Conservation (phyloP, 108 stramenopile genomes). For the Nitzschia sp. region DNA sequence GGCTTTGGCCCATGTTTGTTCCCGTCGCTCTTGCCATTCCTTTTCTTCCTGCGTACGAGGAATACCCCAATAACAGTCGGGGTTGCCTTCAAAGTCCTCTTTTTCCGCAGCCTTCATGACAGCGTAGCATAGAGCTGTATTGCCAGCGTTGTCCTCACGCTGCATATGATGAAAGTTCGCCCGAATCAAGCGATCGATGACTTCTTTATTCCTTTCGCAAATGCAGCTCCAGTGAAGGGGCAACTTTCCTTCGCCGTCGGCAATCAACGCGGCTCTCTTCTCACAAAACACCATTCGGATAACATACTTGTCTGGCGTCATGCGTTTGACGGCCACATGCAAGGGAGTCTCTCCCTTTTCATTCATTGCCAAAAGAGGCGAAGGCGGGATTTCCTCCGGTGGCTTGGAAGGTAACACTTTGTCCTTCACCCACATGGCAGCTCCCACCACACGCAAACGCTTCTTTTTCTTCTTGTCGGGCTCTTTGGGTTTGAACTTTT, state of each 20-base stretch:
- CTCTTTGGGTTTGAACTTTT: slow-evolving; percentile 1
- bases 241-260: slow-evolving; percentile 6
- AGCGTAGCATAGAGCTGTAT: slow-evolving; percentile 12
- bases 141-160: not conserved
- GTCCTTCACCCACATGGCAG: slow-evolving; percentile 9
- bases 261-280: slow-evolving; percentile 9
- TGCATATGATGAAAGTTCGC: slow-evolving; percentile 17
- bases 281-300: slow-evolving; percentile 7
- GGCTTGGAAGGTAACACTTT: not conserved
- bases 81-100: not conserved
- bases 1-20: not conserved
- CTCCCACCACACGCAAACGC: slow-evolving; percentile 6
- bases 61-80: slow-evolving; percentile 9
- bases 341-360: slow-evolving; percentile 9
- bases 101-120: not conserved
- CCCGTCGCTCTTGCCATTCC: slow-evolving; percentile 18
- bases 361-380: slow-evolving; percentile 6
- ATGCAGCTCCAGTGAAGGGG: slow-evolving; percentile 5
- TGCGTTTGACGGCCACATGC: not conserved
- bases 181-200: slow-evolving; percentile 10
- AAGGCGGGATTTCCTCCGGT: not conserved
- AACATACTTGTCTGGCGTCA: not conserved
- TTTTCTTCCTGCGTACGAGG: slow-evolving; percentile 3
- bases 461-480: slow-evolving; percentile 5
- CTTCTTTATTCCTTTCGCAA: not conserved